Conservation (phyloP, 2,329 filamentous ascomycete genomes). For the Fonsecaea nubica region DNA sequence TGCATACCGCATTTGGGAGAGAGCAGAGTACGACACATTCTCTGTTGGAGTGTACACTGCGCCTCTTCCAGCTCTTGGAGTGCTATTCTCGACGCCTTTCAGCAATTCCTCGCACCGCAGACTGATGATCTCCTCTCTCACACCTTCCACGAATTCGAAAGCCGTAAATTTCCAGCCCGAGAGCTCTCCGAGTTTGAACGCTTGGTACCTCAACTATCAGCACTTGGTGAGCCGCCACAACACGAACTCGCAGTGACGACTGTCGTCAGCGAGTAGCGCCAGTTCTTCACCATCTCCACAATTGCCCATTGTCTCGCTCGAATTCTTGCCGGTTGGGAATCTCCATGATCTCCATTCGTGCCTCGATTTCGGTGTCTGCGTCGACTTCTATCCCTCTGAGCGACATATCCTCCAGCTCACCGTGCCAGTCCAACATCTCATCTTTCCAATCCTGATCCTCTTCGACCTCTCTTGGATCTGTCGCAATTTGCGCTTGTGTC, state of each 20-base stretch:
- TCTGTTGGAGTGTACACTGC: not conserved
- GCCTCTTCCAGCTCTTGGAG: not conserved
- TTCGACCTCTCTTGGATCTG: constrained; percentile 8
- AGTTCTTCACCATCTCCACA: constrained; percentile 1
- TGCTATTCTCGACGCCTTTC: not conserved
- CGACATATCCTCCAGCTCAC: not conserved
- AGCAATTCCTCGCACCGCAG: not conserved
- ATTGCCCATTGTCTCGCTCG: not conserved
- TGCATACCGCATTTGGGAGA: not conserved
- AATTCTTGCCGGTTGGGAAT: not conserved
- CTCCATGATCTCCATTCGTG: constrained; percentile 11
- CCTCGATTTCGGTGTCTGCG: constrained; percentile 1
- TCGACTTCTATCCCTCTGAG: not conserved
- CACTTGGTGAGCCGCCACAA: not conserved
- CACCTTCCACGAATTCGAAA: not conserved
- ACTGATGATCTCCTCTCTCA: not conserved
- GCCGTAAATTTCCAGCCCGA: not conserved
- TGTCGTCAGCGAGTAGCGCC: not conserved
- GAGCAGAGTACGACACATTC: not conserved
- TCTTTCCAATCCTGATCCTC: constrained; percentile 4
- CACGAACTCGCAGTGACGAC: not conserved
- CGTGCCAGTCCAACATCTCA: not conserved
- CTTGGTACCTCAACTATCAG: not conserved
- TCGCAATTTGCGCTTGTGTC: not conserved
- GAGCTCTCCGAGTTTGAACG: not conserved